Percentiles rank a stretch among this genome's conserved stretches.
These are phyloP conservation scores for Aspergillus indologenus DNA, from an alignment of 495 filamentous ascomycete species.

Conservation along the genomic window DNA sequence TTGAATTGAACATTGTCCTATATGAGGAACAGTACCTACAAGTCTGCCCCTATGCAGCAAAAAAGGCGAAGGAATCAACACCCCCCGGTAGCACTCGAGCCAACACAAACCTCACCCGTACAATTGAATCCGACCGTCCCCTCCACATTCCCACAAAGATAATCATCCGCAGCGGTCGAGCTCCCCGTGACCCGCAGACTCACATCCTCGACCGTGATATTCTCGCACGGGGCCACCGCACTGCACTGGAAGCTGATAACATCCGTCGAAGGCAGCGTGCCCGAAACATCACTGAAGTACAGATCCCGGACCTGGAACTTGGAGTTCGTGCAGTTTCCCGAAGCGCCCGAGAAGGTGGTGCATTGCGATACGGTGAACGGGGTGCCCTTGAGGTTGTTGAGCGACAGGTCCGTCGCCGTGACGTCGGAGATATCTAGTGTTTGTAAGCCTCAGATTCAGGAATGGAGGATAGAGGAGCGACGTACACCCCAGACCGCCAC, in stretches of 20 bases:
- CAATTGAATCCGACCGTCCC: constrained; percentile 32
- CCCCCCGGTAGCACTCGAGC: constrained; percentile 30
- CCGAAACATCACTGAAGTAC: constrained; percentile 21
- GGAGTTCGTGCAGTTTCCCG: constrained; percentile 37
- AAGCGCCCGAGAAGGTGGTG: constrained; percentile 33
- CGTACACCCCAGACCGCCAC: constrained; percentile 44
- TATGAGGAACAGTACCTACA: no score
- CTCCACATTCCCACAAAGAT: constrained; percentile 36
- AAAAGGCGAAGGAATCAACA: constrained; percentile 25
- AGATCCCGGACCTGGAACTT: constrained; percentile 34
- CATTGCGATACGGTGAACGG: constrained; percentile 40
- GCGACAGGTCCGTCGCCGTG: constrained; percentile 23
- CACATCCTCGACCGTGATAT: constrained; percentile 25
- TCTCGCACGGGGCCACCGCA: constrained; percentile 32
- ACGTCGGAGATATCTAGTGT: constrained; percentile 24
- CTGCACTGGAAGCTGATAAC: constrained; percentile 37
- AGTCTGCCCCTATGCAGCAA: no score
- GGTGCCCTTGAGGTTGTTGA: constrained; percentile 24
- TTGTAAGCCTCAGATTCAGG: background rate
- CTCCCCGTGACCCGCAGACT: constrained; percentile 23
- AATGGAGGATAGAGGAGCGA: background rate
- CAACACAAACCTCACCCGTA: constrained; percentile 31
- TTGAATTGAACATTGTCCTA: no score
- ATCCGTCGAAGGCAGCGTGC: constrained; percentile 24
- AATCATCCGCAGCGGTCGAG: constrained; percentile 22